These are phyloP conservation scores for Kickxella alabastrina DNA, from an alignment of 192 early-diverging fungal species.

Conservation along the genomic window DNA sequence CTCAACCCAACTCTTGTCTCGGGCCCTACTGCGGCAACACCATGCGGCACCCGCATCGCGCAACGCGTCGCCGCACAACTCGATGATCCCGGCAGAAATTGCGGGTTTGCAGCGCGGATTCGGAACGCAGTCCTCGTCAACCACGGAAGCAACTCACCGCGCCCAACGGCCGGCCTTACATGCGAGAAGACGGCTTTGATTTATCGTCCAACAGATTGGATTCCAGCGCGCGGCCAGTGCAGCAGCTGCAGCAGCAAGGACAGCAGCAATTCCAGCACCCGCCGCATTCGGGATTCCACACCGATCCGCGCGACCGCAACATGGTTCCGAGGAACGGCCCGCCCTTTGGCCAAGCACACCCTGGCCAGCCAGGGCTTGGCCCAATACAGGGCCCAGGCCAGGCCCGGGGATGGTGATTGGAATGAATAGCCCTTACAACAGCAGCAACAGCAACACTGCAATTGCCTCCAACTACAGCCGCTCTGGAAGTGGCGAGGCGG, in stretches of 20 bases:
- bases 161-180: conserved; percentile 10
- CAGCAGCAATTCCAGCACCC: conserved; percentile 13
- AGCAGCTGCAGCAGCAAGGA: conserved; percentile 1
- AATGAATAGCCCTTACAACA: too few species aligned
- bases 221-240: too few species aligned
- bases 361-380: not conserved
- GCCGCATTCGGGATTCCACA: conserved; percentile 4
- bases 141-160: conserved; percentile 18
- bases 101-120: conserved; percentile 5
- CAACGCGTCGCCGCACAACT: conserved; percentile 14
- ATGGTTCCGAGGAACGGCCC: not conserved
- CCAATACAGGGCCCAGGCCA: not conserved
- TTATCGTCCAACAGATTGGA: conserved; percentile 31
- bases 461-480: conserved; percentile 19
- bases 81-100: conserved; percentile 10
- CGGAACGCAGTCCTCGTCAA: conserved; percentile 1
- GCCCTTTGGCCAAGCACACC: conserved; percentile 4
- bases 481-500: conserved; percentile 29
- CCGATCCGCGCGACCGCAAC: conserved; percentile 7
- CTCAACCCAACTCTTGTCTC: conserved; percentile 9
- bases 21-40: not conserved
- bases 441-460: not conserved
- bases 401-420: too few species aligned
- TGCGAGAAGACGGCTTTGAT: conserved; percentile 38
- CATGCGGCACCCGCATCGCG: conserved; percentile 2